A percentile compares a stretch with the other conserved stretches of the same genome.
Evolutionary conservation across 495 filamentous ascomycete species (phyloP).

Genomic region (Hypomontagnella submonticulosa): DNA sequence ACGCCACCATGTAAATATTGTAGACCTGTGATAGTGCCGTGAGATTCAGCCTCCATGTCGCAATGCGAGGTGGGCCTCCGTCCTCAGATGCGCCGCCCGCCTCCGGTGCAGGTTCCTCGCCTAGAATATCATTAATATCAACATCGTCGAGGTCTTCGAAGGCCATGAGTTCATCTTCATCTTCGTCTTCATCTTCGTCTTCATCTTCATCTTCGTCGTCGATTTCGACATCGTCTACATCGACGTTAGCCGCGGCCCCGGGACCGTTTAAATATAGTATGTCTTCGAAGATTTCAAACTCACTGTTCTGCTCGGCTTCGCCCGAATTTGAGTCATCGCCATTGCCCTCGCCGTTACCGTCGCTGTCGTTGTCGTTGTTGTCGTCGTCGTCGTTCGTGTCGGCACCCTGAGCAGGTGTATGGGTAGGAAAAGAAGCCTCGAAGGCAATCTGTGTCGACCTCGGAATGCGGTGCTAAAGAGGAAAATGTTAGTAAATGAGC

Average conservation of each 20-base stretch:
- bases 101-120: conserved; percentile 1
- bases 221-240: not conserved
- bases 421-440: conserved; percentile 20
- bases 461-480: conserved; percentile 30
- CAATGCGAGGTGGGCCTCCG: conserved; percentile 49
- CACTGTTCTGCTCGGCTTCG: conserved; percentile 26
- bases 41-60: conserved; percentile 57
- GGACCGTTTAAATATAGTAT: too few relatives aligned
- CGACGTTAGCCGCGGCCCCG: too few relatives aligned
- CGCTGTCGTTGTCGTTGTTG: conserved; percentile 39
- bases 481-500: conserved; percentile 21
- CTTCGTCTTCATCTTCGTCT: not conserved
- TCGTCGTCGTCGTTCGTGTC: conserved; percentile 31
- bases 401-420: conserved; percentile 2
- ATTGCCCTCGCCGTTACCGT: conserved; percentile 18
- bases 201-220: too few relatives aligned
- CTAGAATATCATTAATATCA: not conserved
- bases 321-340: conserved; percentile 31
- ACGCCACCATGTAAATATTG: conserved; percentile 82
- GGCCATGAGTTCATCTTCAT: not conserved
- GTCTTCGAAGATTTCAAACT: not conserved
- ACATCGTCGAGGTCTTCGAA: not conserved
- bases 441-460: conserved; percentile 33
- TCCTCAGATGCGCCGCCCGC: conserved; percentile 17
- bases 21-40: conserved; percentile 61